Percentiles rank a stretch among this genome's conserved stretches.
Evolutionary conservation across 1,284 basidiomycete species (phyloP).

Genomic region (Cutaneotrichosporon mucoides): DNA sequence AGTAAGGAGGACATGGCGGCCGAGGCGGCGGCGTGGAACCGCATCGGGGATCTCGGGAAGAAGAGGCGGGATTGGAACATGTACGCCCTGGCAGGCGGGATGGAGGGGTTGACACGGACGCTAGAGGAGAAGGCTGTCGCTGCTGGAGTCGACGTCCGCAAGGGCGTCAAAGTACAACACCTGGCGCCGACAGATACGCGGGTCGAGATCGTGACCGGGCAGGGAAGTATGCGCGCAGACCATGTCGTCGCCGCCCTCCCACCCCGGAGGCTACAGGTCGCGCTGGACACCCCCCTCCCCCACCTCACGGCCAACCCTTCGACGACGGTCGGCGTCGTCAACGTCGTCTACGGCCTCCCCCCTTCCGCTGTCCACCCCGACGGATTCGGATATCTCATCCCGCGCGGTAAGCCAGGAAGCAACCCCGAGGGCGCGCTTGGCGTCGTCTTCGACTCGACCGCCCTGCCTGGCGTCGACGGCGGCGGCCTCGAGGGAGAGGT

Average conservation of each 20-base stretch:
- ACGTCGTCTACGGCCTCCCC: slow-evolving; percentile 58
- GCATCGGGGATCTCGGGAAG: slow-evolving; percentile 23
- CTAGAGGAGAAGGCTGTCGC: slow-evolving; percentile 53
- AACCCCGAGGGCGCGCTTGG: slow-evolving; percentile 60
- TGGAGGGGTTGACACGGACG: slow-evolving; percentile 63
- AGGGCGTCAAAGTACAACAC: slow-evolving; percentile 48
- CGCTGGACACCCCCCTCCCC: slow-evolving; percentile 50
- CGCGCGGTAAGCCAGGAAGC: slow-evolving; percentile 54
- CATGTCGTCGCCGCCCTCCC: slow-evolving; percentile 36
- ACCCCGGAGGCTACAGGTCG: slow-evolving; percentile 19
- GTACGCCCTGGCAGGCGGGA: slow-evolving; percentile 57
- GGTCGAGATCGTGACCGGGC: slow-evolving; percentile 5
- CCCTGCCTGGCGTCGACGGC: slow-evolving; percentile 59
- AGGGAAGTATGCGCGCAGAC: slow-evolving; percentile 2
- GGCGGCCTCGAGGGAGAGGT: slow-evolving; percentile 40
- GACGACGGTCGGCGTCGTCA: slow-evolving; percentile 64
- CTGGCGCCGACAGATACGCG: slow-evolving; percentile 1
- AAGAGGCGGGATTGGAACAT: slow-evolving; percentile 39
- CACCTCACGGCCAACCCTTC: slow-evolving; percentile 50
- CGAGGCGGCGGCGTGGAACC: slow-evolving; percentile 18
- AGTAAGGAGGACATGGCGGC: slow-evolving; percentile 17
- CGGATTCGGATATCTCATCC: slow-evolving; percentile 93
- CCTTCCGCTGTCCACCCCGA: slow-evolving; percentile 59
- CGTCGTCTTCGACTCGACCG: slow-evolving; percentile 76
- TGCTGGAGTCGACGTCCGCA: slow-evolving; percentile 60